A percentile compares a stretch with the other conserved stretches of the same genome.
These are phyloP conservation scores for Biscutella auriculata DNA, from an alignment of 441 rosid species.

Conservation along the genomic window DNA sequence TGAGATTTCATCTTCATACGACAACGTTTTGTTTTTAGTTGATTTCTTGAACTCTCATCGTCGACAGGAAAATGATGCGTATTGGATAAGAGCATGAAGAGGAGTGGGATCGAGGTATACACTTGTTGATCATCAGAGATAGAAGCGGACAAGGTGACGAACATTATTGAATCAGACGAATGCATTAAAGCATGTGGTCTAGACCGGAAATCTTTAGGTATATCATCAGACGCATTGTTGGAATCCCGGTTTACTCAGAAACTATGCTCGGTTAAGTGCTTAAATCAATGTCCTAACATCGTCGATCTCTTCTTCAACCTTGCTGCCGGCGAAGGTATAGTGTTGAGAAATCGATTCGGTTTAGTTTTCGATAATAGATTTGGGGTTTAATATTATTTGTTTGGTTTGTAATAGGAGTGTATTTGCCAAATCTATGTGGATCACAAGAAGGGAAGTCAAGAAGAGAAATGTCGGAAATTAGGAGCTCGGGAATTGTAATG, in stretches of 20 bases:
- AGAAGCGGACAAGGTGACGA: constrained; percentile 43
- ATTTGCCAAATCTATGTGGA: constrained; percentile 60
- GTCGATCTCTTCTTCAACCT: constrained; percentile 79
- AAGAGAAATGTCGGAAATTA: constrained; percentile 46
- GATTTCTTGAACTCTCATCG: no score
- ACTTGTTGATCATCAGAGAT: constrained; percentile 56
- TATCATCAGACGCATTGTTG: constrained; percentile 70
- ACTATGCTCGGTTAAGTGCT: constrained; percentile 68
- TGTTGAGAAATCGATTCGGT: not conserved
- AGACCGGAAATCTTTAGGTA: constrained; percentile 58
- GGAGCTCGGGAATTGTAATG: constrained; percentile 37
- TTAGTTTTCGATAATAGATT: not conserved
- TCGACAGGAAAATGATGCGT: constrained; percentile 59
- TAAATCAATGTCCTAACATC: constrained; percentile 56
- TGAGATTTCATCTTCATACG: no score
- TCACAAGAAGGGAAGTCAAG: constrained; percentile 26
- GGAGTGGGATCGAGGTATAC: constrained; percentile 46
- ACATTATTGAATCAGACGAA: constrained; percentile 53
- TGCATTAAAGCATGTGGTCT: constrained; percentile 63
- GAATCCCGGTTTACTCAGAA: constrained; percentile 42
- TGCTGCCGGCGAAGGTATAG: constrained; percentile 77
- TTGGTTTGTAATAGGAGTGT: constrained; percentile 38
- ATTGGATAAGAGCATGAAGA: constrained; percentile 46
- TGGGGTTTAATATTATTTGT: not conserved
- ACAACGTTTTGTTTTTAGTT: no score